Evolutionary conservation across 345 rosid genomes (phyloP).

Genomic region (Gossypium raimondii): DNA sequence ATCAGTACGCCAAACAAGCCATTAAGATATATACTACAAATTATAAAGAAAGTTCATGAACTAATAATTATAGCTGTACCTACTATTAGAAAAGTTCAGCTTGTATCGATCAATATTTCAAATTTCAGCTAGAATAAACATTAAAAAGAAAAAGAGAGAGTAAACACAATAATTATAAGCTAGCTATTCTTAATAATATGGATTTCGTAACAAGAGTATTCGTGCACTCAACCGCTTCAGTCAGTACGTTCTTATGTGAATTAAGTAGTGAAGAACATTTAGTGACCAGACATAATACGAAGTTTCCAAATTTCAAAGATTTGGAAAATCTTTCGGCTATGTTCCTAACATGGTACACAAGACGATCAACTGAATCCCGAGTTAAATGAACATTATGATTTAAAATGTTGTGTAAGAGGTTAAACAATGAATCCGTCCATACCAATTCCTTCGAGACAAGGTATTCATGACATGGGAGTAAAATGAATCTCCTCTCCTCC

Average conservation of each 20-base stretch:
- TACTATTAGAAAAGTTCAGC: too few relatives aligned
- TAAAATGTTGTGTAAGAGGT: constrained; percentile 55
- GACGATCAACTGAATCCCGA: constrained; percentile 55
- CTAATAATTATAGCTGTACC: background rate
- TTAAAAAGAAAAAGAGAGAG: too few relatives aligned
- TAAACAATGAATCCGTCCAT: constrained; percentile 49
- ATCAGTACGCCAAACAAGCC: too few relatives aligned
- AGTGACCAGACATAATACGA: constrained; percentile 1
- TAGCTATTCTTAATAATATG: constrained; percentile 32
- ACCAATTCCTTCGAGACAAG: constrained; percentile 49
- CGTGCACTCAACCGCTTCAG: constrained; percentile 53
- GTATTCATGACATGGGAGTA: constrained; percentile 32
- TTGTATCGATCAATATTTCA: too few relatives aligned
- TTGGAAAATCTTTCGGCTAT: background rate
- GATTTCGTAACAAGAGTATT: constrained; percentile 65
- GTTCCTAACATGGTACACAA: background rate
- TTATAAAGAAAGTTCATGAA: background rate
- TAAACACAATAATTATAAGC: background rate
- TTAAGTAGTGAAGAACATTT: constrained; percentile 2
- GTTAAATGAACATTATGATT: constrained; percentile 49
- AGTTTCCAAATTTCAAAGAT: constrained; percentile 10
- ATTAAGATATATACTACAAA: background rate
- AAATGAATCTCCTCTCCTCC: constrained; percentile 27
- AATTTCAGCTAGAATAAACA: too few relatives aligned
- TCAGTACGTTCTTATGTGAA: constrained; percentile 41